These are phyloP conservation scores for Pseudogymnoascus sp. DNA, from an alignment of 2,329 filamentous ascomycete genomes.

Conservation along the genomic window DNA sequence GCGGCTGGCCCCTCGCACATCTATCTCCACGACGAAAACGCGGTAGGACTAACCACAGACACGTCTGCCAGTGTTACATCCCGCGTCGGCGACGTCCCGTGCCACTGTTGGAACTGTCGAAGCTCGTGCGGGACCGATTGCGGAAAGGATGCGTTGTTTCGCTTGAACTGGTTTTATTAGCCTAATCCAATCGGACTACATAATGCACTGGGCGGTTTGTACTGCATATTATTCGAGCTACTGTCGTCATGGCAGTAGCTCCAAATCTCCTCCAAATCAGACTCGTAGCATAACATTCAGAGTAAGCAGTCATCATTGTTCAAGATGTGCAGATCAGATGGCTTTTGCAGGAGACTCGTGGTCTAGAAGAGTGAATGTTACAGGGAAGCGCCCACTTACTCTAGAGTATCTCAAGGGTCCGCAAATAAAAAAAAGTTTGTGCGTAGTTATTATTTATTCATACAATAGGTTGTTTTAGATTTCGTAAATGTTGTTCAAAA, in stretches of 20 bases:
- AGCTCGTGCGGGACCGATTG: not conserved
- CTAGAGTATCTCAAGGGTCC: too few relatives aligned
- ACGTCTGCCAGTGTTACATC: constrained; percentile 1
- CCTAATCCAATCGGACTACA: constrained; percentile 1
- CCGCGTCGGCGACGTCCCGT: constrained; percentile 1
- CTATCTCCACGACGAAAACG: too few relatives aligned
- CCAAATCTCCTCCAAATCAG: constrained; percentile 6
- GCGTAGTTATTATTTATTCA: too few relatives aligned
- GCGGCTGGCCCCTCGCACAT: too few relatives aligned
- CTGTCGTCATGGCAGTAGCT: constrained; percentile 2
- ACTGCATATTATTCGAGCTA: not conserved
- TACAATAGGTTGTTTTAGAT: too few relatives aligned
- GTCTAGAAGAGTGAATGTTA: not conserved
- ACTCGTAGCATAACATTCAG: constrained; percentile 3
- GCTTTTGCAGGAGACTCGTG: not conserved
- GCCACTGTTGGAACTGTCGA: not conserved
- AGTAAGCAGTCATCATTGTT: not conserved
- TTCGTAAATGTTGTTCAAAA: too few relatives aligned
- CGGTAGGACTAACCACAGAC: not conserved
- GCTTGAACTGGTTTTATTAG: not conserved
- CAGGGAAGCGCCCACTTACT: not conserved
- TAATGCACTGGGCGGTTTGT: not conserved
- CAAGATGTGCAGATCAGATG: not conserved
- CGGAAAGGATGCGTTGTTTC: not conserved
- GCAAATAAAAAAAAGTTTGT: too few relatives aligned